A percentile compares a stretch with the other conserved stretches of the same genome.
These are phyloP conservation scores for Hagleromyces aurorensis DNA, from an alignment of 805 yeast species.

Conservation along the genomic window DNA sequence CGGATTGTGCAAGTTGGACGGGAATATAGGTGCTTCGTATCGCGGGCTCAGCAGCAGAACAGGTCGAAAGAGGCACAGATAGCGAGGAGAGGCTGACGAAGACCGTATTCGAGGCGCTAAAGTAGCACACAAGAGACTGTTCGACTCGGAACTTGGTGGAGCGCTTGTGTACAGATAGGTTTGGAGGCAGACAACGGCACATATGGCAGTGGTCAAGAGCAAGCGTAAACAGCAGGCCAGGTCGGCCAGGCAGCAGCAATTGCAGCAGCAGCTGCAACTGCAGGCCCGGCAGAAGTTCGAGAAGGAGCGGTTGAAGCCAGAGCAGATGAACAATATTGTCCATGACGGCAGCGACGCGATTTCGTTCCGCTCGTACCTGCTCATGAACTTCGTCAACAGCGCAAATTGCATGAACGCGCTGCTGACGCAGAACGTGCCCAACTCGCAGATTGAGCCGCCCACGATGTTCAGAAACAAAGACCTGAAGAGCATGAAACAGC, in stretches of 20 bases:
- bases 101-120: too few relatives aligned
- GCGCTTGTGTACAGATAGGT: too few relatives aligned
- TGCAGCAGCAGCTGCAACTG: slow-evolving; percentile 13
- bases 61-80: too few relatives aligned
- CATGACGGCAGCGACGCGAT: slow-evolving; percentile 31
- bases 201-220: slow-evolving; percentile 26
- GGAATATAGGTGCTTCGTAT: too few relatives aligned
- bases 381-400: slow-evolving; percentile 20
- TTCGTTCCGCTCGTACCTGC: slow-evolving; percentile 22
- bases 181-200: too few relatives aligned
- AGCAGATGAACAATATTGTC: slow-evolving; percentile 18
- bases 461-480: slow-evolving; percentile 7
- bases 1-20: too few relatives aligned
- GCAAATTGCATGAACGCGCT: slow-evolving; percentile 19
- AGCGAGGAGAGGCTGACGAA: too few relatives aligned
- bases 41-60: too few relatives aligned
- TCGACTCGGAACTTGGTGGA: too few relatives aligned
- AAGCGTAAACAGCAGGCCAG: slow-evolving; percentile 21
- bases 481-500: slow-evolving; percentile 8
- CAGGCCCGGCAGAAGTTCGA: slow-evolving; percentile 17
- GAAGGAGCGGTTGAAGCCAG: slow-evolving; percentile 23
- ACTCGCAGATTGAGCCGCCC: slow-evolving; percentile 17
- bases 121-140: too few relatives aligned
- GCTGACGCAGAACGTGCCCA: slow-evolving; percentile 19
- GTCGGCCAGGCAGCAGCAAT: slow-evolving; percentile 12